A percentile compares a stretch with the other conserved stretches of the same genome.
Evolutionary conservation across 768 basidiomycete genomes (phyloP).

Genomic region (Phaeotremella skinneri): DNA sequence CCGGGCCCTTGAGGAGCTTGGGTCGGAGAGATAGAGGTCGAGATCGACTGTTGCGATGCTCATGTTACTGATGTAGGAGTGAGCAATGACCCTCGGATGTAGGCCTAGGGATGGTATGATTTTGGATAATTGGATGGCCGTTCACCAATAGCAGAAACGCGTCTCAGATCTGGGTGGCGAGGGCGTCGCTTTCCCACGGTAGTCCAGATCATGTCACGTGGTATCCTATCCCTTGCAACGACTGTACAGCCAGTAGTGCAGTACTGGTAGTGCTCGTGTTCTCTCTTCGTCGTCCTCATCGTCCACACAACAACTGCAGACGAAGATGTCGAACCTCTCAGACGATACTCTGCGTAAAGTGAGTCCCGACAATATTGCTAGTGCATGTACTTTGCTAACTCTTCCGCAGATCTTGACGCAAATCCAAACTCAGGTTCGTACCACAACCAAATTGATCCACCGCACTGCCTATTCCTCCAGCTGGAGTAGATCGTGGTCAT

Average conservation of each 20-base stretch:
- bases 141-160: not conserved
- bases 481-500: not conserved
- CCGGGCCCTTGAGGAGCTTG: slow-evolving; percentile 20
- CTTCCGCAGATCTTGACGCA: slow-evolving; percentile 74
- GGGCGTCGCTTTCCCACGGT: not conserved
- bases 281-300: not conserved
- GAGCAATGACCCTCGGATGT: too few species aligned
- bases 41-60: slow-evolving; percentile 37
- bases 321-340: slow-evolving; percentile 60
- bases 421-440: slow-evolving; percentile 73
- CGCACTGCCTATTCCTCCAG: not conserved
- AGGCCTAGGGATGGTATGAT: too few species aligned
- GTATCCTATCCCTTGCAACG: too few species aligned
- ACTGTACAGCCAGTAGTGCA: too few species aligned
- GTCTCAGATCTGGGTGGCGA: not conserved
- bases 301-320: not conserved
- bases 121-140: too few species aligned
- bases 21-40: slow-evolving; percentile 36
- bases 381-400: slow-evolving; percentile 2
- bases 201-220: not conserved
- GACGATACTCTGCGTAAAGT: slow-evolving; percentile 85
- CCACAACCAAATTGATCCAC: not conserved
- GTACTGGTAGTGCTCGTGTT: not conserved
- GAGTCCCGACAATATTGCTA: slow-evolving; percentile 10
- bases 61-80: not conserved